Percentiles rank a stretch among this genome's conserved stretches.
Evolutionary conservation across 352 stramenopile genomes (phyloP).

Genomic region (Globisporangium takayamanum): DNA sequence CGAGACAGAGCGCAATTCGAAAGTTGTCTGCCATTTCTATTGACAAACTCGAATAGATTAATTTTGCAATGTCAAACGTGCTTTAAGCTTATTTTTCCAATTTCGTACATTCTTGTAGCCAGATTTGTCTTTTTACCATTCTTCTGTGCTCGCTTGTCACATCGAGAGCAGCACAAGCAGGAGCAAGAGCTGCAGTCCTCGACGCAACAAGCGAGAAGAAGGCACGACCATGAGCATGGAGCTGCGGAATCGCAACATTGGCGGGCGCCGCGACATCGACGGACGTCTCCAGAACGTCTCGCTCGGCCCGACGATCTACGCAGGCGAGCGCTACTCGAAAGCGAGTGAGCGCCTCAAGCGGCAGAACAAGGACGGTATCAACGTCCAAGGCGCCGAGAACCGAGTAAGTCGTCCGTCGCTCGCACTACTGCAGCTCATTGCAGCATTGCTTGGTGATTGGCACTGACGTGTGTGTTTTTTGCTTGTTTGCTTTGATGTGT

Average conservation of each 20-base stretch:
- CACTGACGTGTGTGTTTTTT: not conserved
- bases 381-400: slow-evolving; percentile 30
- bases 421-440: not conserved
- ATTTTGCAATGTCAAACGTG: too few relatives aligned
- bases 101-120: too few relatives aligned
- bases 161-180: too few relatives aligned
- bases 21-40: too few relatives aligned
- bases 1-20: too few relatives aligned
- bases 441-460: too few relatives aligned
- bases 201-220: not conserved
- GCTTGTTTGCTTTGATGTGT: not conserved
- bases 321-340: slow-evolving; percentile 76
- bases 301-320: slow-evolving; percentile 76
- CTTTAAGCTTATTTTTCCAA: too few relatives aligned
- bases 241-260: slow-evolving; percentile 46
- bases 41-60: too few relatives aligned
- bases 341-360: slow-evolving; percentile 78
- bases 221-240: slow-evolving; percentile 31
- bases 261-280: slow-evolving; percentile 24
- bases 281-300: slow-evolving; percentile 37
- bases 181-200: not conserved
- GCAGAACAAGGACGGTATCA: slow-evolving; percentile 41
- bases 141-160: too few relatives aligned
- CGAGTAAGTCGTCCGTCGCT: slow-evolving; percentile 22
- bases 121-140: too few relatives aligned